Base-by-base conservation (phyloP, 2,329 filamentous ascomycete genomes). In the Alternaria sp. region DNA sequence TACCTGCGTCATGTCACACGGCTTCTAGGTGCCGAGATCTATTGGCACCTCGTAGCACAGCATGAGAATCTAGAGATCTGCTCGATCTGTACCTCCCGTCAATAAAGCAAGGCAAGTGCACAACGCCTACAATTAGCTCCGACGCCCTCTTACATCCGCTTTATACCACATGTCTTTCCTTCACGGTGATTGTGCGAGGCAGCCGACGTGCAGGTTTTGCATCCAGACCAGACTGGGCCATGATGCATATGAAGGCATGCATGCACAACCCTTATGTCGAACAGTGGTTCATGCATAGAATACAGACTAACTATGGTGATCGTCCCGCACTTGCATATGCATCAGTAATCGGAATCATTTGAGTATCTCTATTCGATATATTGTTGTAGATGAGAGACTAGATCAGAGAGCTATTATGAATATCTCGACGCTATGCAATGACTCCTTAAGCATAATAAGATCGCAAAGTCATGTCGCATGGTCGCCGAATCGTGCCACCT, bases 271-370 rank as follows among this genome's bases (percentile, higher is more conserved):
- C 39, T 18, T 28, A n/a, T 32, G 26, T 32, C 39, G 54, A 61
- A 52, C 58, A 51, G 54, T 24, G 38, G 61, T 65, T 66, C 64
- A 68, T 65, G 57, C 58, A 62, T 39, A 43, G 47, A 51, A 54
- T 57, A 63, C 64, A 64, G 36, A 52, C 61, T 44, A 64, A 56
- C 16, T 47, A 49, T 36, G 46, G 46, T 54, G 65, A 68, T 69
- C 65, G 63, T 57, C 64, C 63, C 65, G 66, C 62, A 54, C 61
- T 59, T 66, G 64, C 66, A 67, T 58, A 62, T 60, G 64, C 62
- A 69, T 60, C 48, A 26, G 24, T 36, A 49, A 47, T 22, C 30
- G 26, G n/a, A 32, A 39, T 22, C 56, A 30, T 41, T 11, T 26
- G 46, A 38, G 20, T 42, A 38, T 51, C 41, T 56, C 38, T 38